Base-by-base conservation (phyloP, 495 filamentous ascomycete species). In the Astrocystis sublimbata region DNA sequence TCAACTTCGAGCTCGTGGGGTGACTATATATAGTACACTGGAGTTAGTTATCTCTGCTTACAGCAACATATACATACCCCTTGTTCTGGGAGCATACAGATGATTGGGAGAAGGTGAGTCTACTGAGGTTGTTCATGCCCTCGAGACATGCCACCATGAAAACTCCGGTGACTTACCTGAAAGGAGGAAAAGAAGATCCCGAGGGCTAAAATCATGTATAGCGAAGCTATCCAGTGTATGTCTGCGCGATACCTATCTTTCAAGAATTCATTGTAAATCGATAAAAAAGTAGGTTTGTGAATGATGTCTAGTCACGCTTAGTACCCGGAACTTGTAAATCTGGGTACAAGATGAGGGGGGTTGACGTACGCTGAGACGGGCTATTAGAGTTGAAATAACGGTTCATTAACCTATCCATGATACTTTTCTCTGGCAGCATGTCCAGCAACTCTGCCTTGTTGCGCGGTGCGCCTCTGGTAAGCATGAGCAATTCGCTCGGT, bases 231-330 rank as follows among this genome's bases (percentile, higher is more conserved):
- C 78, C 77, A 86, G 12, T 75, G 65, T 19, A 80, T 41, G 13
- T 76, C 66, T 6, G 72, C 67, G 13, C 40, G 60, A 6, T 64
- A 13, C 17, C 78, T 78, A 45, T 81, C 61, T 41, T 71, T 65
- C 71, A 78, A 81, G 62, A 85, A 86, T 12, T 69, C 65, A 56
- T 71, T 73, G 50, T 84, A 86, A 74, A 85, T 61, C 40, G 71
- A 71, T 28, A 71, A 62, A 24, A 82, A 82, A 2, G 76, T 79
- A 19, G 79, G 79, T 31, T 68, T 61, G 52, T 82, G 76, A 46
- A 82, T 69, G 17, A 78, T 71, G 5, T 76, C 76, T 78, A 46
- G 2, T 19, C n/a, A n/a, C 13, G 30, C 13, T 65, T 52, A 70
- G 63, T 50, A 33, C 47, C 4, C 36, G 6, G 23, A 33, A 21